Base-by-base conservation (phyloP, 768 basidiomycete genomes). In the Podaxis sp. region DNA sequence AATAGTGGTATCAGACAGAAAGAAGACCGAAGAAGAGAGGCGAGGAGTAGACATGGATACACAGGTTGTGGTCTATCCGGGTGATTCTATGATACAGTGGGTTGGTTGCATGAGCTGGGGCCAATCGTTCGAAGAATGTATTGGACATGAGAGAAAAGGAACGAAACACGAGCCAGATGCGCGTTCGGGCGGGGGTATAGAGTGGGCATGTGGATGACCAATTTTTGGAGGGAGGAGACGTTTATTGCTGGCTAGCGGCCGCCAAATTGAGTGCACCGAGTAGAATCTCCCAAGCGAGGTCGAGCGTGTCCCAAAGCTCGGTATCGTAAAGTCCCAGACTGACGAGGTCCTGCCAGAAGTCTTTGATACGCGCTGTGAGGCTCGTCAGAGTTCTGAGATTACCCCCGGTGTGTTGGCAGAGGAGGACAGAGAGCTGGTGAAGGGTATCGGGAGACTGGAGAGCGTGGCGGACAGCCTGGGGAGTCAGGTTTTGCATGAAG, bases 251-350 rank as follows among this genome's bases (percentile, higher is more conserved):
- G 59, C 69, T 73, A 38, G 74, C 71, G 38, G 79, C 79, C 39
- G 81, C 82, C 54, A 83, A 69, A 68, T 82, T 82, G 65, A 85
- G 76, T 0, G 83, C 82, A 40, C 82, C 82, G 49, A 84, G 79
- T 49, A 92, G 80, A 68, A 93, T 82, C 69, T 90, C 88, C 89
- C 91, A 94, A 22, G 90, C 89, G 66, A 88, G 82, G 68, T 92
- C 88, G 66, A 95, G 76, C 36, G 85, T 84, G 59, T 86, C 84
- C 93, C 92, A 95, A 40, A 94, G 77, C 60, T 87, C 85, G 40
- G 83, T 80, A 67, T 92, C 89, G 66, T 82, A 81, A 6, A 94
- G 71, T 22, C 92, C 92, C 42, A 94, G 84, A 11, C 86, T 83
- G 56, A 86, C 87, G 69, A 87, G 84, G 70, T 92, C 90, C 66